Evolutionary conservation across 1,284 basidiomycete genomes (phyloP).

Genomic region (Rhodotorula glutinis): DNA sequence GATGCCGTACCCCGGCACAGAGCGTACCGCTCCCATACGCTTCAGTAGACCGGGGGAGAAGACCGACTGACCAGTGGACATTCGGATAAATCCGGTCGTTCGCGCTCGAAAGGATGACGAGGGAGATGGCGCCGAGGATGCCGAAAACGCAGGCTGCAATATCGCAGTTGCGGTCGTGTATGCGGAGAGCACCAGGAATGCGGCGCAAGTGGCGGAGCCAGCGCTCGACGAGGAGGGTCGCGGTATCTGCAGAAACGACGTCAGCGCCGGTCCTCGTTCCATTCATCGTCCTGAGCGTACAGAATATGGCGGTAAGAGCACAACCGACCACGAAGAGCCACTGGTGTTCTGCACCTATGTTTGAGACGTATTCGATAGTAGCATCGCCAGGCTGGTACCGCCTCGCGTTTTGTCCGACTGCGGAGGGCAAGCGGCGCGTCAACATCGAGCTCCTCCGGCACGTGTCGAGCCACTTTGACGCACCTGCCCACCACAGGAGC

Average conservation of each 20-base stretch:
- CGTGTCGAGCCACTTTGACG: neutral
- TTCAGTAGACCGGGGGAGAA: no score
- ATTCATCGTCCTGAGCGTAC: constrained; percentile 40
- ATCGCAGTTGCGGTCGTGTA: constrained; percentile 42
- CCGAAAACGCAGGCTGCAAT: constrained; percentile 48
- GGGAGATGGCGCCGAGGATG: constrained; percentile 49
- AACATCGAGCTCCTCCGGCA: no score
- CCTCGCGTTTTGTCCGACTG: constrained; percentile 19
- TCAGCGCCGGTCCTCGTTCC: neutral
- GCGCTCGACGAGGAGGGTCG: constrained; percentile 52
- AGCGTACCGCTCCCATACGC: no score
- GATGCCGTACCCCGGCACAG: no score
- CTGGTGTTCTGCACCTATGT: constrained; percentile 40
- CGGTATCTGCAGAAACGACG: neutral
- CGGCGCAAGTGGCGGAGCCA: constrained; percentile 54
- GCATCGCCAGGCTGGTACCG: constrained; percentile 22
- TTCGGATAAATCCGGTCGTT: constrained; percentile 44
- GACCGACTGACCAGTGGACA: constrained; percentile 50
- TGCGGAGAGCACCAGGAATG: constrained; percentile 51
- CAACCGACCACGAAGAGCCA: constrained; percentile 51
- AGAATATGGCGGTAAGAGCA: constrained; percentile 43
- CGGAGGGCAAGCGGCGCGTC: neutral
- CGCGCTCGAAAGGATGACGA: constrained; percentile 50
- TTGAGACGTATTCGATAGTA: constrained; percentile 29
- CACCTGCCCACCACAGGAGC: constrained; percentile 1